Conservation (phyloP, 352 stramenopile species). For the Plasmopara muralis region DNA sequence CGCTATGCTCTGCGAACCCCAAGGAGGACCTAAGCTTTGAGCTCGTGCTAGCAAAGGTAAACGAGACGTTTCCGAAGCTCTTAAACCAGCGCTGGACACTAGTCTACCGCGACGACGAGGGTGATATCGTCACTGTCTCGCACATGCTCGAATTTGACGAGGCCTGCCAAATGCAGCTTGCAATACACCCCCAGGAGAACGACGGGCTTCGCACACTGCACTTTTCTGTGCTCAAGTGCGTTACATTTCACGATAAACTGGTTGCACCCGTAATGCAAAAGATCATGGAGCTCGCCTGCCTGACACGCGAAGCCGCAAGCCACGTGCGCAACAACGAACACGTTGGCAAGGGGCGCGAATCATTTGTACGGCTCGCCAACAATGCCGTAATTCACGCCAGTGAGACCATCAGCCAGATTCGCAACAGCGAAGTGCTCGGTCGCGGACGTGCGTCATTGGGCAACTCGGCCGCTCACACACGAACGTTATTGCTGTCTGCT, state of each 20-base stretch:
- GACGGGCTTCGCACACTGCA: slow-evolving; percentile 28
- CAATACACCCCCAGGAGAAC: slow-evolving; percentile 20
- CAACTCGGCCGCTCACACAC: slow-evolving; percentile 41
- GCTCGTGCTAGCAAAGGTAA: slow-evolving; percentile 32
- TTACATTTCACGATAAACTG: slow-evolving; percentile 44
- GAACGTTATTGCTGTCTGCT: slow-evolving; percentile 35
- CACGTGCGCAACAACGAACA: slow-evolving; percentile 28
- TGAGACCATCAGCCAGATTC: slow-evolving; percentile 26
- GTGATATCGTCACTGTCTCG: slow-evolving; percentile 55
- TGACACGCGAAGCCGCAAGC: slow-evolving; percentile 28
- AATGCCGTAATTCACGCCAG: slow-evolving; percentile 27
- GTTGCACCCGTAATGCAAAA: slow-evolving; percentile 42
- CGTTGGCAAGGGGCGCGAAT: slow-evolving; percentile 45
- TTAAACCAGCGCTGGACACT: slow-evolving; percentile 33
- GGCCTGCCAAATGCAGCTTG: slow-evolving; percentile 42
- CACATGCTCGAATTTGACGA: slow-evolving; percentile 49
- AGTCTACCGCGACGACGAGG: slow-evolving; percentile 66
- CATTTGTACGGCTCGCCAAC: slow-evolving; percentile 30
- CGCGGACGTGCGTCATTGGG: slow-evolving; percentile 50
- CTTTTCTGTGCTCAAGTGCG: slow-evolving; percentile 47
- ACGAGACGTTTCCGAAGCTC: slow-evolving; percentile 29
- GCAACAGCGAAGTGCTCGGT: slow-evolving; percentile 35
- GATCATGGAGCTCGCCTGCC: slow-evolving; percentile 38
- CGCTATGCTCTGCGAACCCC: slow-evolving; percentile 9
- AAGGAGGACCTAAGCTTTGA: slow-evolving; percentile 37